Evolutionary conservation across 1,139 yeast species (phyloP), one percentile per base, ranked within the genome.

Genomic region (Kazachstania sp.): DNA sequence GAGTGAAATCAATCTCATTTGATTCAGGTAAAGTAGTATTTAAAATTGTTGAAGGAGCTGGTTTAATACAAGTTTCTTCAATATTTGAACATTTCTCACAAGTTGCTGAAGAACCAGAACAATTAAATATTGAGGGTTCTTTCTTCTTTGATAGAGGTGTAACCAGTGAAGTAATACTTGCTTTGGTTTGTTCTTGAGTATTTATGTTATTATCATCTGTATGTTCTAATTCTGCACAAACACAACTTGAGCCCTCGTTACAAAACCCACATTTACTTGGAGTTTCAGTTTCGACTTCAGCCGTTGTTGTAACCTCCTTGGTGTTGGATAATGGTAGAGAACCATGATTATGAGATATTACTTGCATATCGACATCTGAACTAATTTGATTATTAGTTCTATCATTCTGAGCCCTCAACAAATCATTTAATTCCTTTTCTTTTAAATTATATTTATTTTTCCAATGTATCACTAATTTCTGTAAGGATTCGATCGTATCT

Each of bases 161-260:
- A 7, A 9, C 9, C 19, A 11, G 8, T 6, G 37, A n/a, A 15
- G 16, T 13, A 19, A 5, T 15, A 3, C 7, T 9, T 3, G 28
- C 29, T 19, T 15, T 41, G 20, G 19, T 34, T 37, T 23, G 28
- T 23, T 23, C 28, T 23, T 23, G 9, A 12, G 41, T 4, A 11
- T 18, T 20, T 13, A 15, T 18, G 11, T 20, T 39, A 18, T 23
- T 59, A 18, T 61, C 61, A 43, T 53, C 55, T 41, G 43, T 18
- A 11, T 40, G 37, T 40, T 80, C 86, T 55, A 90, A 85, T 60
- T 83, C 96, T 31, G 92, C 78, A 65, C 97, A 90, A 2, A 90
- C 86, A 67, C 97, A 90, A 4, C 95, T 94, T 0, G 95, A 82
- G 54, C 83, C 95, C 57, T 85, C 95, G 1, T 95, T 79, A 61